Evolutionary conservation across 78 protist genomes (phyloP), one percentile per base, ranked within the genome.

Genomic region (Speleostelium caveatum): DNA sequence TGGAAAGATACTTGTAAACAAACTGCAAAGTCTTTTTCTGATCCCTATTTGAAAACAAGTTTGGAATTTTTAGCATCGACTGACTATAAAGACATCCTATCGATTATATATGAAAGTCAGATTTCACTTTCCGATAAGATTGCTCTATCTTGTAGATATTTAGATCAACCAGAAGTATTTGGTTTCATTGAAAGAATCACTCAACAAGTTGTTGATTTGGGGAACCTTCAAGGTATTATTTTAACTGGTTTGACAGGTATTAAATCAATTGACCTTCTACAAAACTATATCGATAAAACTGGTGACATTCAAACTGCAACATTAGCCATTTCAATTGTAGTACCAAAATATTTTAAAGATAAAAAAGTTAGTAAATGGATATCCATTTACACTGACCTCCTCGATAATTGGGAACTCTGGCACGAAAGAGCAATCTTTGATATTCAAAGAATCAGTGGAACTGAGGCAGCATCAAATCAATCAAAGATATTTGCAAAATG

Each of bases 361-460:
- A 73, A 75, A 36, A 42, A 78, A 22, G 94, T 67, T 22, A 24
- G 51, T 30, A 75, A 66, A 38, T 89, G 94, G 94, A 10, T 63
- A 1, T 80, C 75, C 28, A 60, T 42, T 10, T 96, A 96, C 83
- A 72, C 97, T n/a, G 95, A 92, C 12, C 69, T 96, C 4, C 83
- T 96, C 28, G 96, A 96, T 58, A 71, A 49, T 38, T 96, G 98
- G 98, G 86, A 56, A 33, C 45, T 95, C 35, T 97, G 93, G 93
- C 94, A 93, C 59, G 95, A 33, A 45, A 77, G 98, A 3, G 96
- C 97, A 3, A n/a, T 16, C 17, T 53, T 95, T 3, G 98, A 97
- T 32, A 83, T 94, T 17, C 94, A 74, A 49, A 21, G 83, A 24
- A 10, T 75, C 38, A 35, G n/a, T 14, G 69, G 33, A 8, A 62